A percentile compares a stretch with the other conserved stretches of the same genome.
Conservation (phyloP, 2,329 filamentous ascomycete species). For the Grosmannia penicillata region DNA sequence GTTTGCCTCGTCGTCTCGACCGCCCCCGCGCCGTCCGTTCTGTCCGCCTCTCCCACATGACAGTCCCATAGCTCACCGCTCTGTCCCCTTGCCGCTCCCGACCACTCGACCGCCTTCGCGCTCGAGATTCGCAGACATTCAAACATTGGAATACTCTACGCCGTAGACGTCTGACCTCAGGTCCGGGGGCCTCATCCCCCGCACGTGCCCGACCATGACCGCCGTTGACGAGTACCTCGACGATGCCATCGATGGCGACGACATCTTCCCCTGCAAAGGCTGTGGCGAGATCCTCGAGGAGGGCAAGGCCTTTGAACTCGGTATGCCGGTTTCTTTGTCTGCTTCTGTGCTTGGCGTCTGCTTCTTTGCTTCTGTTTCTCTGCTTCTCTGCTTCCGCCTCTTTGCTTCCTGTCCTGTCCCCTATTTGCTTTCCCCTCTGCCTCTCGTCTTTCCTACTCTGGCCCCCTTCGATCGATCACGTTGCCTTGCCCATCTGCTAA, state of each 20-base stretch:
- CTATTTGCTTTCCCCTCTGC: too few relatives aligned
- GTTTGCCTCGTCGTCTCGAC: too few relatives aligned
- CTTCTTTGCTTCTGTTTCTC: background rate
- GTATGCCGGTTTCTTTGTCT: slow-evolving; percentile 34
- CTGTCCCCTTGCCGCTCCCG: background rate
- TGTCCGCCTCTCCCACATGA: background rate
- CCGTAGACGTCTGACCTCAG: background rate
- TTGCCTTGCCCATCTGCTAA: background rate
- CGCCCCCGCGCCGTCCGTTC: background rate
- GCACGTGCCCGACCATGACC: slow-evolving; percentile 22
- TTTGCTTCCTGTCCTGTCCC: too few relatives aligned
- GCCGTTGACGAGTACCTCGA: slow-evolving; percentile 49
- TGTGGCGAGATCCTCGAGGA: slow-evolving; percentile 97
- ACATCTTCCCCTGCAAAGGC: slow-evolving; percentile 80
- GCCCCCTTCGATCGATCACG: too few relatives aligned
- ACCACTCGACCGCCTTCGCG: background rate
- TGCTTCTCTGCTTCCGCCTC: too few relatives aligned
- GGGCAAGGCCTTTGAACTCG: slow-evolving; percentile 94
- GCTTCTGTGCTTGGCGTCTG: slow-evolving; percentile 15
- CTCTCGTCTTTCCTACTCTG: too few relatives aligned
- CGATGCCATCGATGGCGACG: slow-evolving; percentile 59
- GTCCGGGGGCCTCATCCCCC: slow-evolving; percentile 3
- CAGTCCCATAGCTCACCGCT: background rate
- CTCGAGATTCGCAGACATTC: too few relatives aligned
- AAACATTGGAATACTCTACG: background rate